Percentiles rank a stretch among this genome's conserved stretches.
These are phyloP conservation scores for Trichoderma gamsii DNA, from an alignment of 495 filamentous ascomycete species.

Conservation along the genomic window DNA sequence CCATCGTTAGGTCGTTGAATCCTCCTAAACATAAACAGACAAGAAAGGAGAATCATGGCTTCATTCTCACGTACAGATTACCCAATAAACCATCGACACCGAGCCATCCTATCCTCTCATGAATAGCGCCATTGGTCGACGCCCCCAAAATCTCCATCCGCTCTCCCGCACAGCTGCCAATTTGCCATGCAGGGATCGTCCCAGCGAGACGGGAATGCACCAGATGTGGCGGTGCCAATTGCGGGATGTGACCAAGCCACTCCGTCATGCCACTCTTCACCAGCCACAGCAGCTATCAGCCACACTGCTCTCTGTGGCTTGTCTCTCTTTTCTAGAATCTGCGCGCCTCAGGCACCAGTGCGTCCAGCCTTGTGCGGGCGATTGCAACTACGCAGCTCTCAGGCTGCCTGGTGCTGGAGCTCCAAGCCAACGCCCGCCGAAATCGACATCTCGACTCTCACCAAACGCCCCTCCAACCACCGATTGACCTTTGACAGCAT, in stretches of 20 bases:
- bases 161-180: not conserved
- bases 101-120: not conserved
- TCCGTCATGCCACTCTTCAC: not conserved
- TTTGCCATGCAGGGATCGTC: constrained; percentile 9
- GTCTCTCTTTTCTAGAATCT: not conserved
- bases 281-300: not conserved
- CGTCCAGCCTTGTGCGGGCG: constrained; percentile 11
- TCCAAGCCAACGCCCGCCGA: constrained; percentile 6
- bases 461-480: constrained; percentile 8
- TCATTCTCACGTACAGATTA: not conserved
- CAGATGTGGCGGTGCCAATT: not conserved
- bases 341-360: constrained; percentile 15
- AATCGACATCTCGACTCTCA: constrained; percentile 6
- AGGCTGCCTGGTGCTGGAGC: constrained; percentile 18
- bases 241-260: constrained; percentile 9
- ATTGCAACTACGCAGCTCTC: constrained; percentile 16
- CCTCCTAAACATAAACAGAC: no score
- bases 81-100: not conserved
- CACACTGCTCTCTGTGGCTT: not conserved
- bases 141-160: not conserved
- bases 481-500: not conserved
- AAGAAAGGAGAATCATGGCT: no score
- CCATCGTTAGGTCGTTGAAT: no score
- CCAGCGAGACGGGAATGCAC: not conserved
- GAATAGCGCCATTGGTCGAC: not conserved